A percentile compares a stretch with the other conserved stretches of the same genome.
Conservation (phyloP, 495 filamentous ascomycete genomes). For the Xylaria intraflava region DNA sequence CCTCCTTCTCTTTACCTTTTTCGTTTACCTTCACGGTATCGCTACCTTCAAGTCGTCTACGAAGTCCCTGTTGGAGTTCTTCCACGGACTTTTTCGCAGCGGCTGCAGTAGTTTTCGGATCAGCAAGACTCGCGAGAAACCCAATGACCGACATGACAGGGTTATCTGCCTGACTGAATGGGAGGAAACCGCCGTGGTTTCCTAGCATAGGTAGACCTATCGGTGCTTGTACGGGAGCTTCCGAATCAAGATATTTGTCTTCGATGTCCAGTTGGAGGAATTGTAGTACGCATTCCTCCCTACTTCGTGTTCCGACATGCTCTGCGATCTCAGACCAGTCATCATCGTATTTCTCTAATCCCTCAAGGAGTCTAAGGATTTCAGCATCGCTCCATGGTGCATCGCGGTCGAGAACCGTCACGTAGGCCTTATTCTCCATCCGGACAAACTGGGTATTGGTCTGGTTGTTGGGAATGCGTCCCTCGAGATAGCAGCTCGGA, state of each 20-base stretch:
- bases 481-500: constrained; percentile 80
- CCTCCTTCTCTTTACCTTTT: constrained; percentile 50
- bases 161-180: constrained; percentile 85
- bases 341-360: constrained; percentile 83
- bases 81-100: constrained; percentile 80
- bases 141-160: constrained; percentile 91
- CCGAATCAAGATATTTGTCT: constrained; percentile 77
- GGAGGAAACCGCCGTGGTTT: constrained; percentile 63
- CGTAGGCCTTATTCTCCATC: constrained; percentile 77
- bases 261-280: constrained; percentile 90
- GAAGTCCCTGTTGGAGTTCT: constrained; percentile 69
- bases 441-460: constrained; percentile 71
- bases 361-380: constrained; percentile 77
- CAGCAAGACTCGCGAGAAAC: constrained; percentile 82
- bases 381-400: constrained; percentile 88
- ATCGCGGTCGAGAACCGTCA: constrained; percentile 66
- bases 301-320: constrained; percentile 83
- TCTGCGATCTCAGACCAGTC: constrained; percentile 91
- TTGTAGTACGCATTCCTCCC: constrained; percentile 92
- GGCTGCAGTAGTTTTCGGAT: constrained; percentile 80
- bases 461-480: constrained; percentile 67
- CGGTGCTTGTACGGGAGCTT: constrained; percentile 53
- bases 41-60: constrained; percentile 64
- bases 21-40: constrained; percentile 44
- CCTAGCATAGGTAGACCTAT: constrained; percentile 56